Percentiles rank a stretch among this genome's conserved stretches.
phyloP scores from a whole-genome alignment of 495 filamentous ascomycete species.

The Platismatia glauca region DNA sequence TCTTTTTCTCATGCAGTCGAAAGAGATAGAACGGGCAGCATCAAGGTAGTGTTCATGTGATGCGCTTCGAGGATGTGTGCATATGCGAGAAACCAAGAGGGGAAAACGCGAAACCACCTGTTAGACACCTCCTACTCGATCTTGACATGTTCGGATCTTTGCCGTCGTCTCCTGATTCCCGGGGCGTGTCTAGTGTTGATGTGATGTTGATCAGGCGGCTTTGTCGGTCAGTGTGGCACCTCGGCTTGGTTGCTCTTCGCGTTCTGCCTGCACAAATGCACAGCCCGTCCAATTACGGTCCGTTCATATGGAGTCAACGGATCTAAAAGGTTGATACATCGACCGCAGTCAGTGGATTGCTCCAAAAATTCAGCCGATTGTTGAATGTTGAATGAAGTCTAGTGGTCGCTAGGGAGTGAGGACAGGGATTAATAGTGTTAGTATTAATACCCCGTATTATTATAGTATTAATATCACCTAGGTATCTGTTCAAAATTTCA shows the following conservation, averaged over 20 bases:
- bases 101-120: not conserved
- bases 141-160: conserved; percentile 10
- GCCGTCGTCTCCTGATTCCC: not conserved
- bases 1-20: not conserved
- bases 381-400: too few relatives aligned
- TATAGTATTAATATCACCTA: too few relatives aligned
- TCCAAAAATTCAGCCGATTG: too few relatives aligned
- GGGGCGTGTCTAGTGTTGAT: not conserved
- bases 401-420: too few relatives aligned
- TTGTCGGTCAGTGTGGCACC: not conserved
- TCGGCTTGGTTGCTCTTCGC: not conserved
- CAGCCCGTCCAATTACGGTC: not conserved
- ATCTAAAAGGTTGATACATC: not conserved
- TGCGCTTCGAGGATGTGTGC: not conserved
- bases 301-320: not conserved
- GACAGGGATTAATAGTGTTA: too few relatives aligned
- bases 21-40: not conserved
- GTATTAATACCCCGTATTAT: too few relatives aligned
- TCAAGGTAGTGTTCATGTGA: not conserved
- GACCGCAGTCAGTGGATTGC: not conserved
- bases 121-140: conserved; percentile 6
- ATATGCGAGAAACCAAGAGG: not conserved
- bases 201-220: not conserved
- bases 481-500: too few relatives aligned
- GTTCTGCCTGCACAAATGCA: not conserved